Conservation (phyloP, 106 monocot genomes). For the Posidonia australis region DNA sequence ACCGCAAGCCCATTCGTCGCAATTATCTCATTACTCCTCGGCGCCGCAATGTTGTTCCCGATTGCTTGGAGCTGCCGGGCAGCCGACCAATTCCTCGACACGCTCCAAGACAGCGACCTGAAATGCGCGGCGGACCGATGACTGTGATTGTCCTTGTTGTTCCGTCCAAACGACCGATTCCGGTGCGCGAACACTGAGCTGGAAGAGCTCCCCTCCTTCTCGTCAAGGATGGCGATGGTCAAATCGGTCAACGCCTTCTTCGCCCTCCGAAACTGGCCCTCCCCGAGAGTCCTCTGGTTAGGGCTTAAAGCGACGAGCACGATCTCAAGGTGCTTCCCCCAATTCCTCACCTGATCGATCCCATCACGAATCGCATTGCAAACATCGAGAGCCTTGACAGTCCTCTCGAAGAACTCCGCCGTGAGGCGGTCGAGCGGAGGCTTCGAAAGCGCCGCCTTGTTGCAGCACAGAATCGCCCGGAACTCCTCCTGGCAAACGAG, state of each 20-base stretch:
- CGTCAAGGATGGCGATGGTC: conserved; percentile 53
- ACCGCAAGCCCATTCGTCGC: conserved; percentile 13
- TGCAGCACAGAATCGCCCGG: conserved; percentile 33
- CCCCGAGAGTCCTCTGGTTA: conserved; percentile 12
- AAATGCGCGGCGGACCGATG: conserved; percentile 11
- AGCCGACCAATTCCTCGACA: conserved; percentile 72
- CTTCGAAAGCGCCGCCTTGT: conserved; percentile 9
- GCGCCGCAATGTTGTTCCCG: conserved; percentile 9
- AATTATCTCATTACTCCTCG: conserved; percentile 9
- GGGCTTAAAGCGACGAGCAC: conserved; percentile 35
- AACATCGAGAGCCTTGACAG: conserved; percentile 84
- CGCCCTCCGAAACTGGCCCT: conserved; percentile 68
- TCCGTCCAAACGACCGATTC: conserved; percentile 69
- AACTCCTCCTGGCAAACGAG: conserved; percentile 69
- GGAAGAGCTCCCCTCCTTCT: conserved; percentile 32
- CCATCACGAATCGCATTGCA: conserved; percentile 93
- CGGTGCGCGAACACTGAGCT: conserved; percentile 30
- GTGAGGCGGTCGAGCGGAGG: conserved; percentile 45
- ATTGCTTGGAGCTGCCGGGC: conserved; percentile 38
- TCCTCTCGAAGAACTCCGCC: conserved; percentile 59
- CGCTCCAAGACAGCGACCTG: conserved; percentile 65
- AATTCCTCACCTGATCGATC: conserved; percentile 59
- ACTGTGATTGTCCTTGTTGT: conserved; percentile 5
- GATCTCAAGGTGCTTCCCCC: conserved; percentile 66
- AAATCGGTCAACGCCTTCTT: conserved; percentile 77